Evolutionary conservation across 2,329 filamentous ascomycete genomes (phyloP).

Genomic region (Ophiostoma angusticollis): DNA sequence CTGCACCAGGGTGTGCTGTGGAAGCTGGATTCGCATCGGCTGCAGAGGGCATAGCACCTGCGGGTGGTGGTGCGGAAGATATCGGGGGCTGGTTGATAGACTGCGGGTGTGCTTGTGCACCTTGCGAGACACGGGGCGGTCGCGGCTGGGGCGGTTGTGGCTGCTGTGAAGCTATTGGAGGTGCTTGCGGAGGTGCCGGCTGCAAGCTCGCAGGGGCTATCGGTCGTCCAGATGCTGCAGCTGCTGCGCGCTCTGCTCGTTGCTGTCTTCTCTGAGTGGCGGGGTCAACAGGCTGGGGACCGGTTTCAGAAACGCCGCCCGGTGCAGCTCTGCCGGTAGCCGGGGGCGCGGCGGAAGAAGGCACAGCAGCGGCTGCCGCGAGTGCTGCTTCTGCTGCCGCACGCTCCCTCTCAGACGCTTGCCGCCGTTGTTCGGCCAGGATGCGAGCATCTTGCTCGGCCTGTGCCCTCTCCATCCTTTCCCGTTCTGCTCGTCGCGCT

Average conservation of each 20-base stretch:
- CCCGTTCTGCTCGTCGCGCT: constrained; percentile 54
- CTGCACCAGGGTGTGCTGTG: neutral
- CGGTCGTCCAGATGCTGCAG: constrained; percentile 8
- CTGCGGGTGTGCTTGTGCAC: neutral
- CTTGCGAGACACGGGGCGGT: constrained; percentile 6
- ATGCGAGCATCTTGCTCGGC: constrained; percentile 43
- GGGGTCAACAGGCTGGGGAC: constrained; percentile 21
- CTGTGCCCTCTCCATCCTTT: constrained; percentile 46
- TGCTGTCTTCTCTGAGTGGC: constrained; percentile 22
- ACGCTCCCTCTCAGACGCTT: constrained; percentile 32
- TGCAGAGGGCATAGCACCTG: neutral
- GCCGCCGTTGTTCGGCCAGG: constrained; percentile 38
- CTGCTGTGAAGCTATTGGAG: constrained; percentile 10
- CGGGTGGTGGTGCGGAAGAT: neutral
- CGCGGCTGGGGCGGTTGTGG: constrained; percentile 1
- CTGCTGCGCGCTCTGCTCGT: constrained; percentile 17
- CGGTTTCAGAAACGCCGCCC: neutral
- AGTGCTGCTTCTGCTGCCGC: constrained; percentile 33
- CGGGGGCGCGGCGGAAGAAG: constrained; percentile 15
- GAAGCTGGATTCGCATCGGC: neutral
- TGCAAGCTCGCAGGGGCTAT: constrained; percentile 5
- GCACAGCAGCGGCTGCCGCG: constrained; percentile 20
- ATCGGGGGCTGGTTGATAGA: neutral
- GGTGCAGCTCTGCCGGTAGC: neutral
- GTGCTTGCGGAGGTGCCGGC: constrained; percentile 8